Base-by-base conservation (phyloP, 2,329 filamentous ascomycete species). In the Talaromyces islandicus region DNA sequence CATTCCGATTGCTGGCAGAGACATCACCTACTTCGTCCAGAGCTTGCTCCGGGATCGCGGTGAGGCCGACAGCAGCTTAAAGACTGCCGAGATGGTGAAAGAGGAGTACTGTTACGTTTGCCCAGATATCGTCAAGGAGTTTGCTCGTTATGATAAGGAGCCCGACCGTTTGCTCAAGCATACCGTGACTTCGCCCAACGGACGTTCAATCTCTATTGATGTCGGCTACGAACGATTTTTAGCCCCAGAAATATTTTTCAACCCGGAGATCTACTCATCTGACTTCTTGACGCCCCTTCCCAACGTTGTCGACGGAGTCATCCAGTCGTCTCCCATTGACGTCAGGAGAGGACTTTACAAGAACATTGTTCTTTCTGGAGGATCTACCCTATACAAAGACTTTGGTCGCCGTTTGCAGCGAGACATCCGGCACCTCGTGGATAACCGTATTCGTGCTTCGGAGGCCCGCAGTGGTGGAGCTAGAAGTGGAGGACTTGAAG, bases 231-330 rank as follows among this genome's bases (percentile, higher is more conserved):
- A 99, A 77, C 90, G 94, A 35, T 99, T 99, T 83, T 83, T 99
- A 62, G 94, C 94, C 2, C 95, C 95, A 25, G 94, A 99, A 77
- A 99, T 99, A 72, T 99, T 99, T 80, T 99, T 99, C 86, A 99
- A 99, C 78, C 94, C 94, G 30, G 94, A 99, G 80, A 99, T 99
- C 71, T 97, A 97, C 83, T 96, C 91, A 63, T 97, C 93, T 66
- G 94, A 99, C 74, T 99, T 99, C 81, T 81, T 99, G 66, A 99
- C 94, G 12, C 94, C 94, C 14, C 85, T 99, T 9, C 94, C 94
- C 25, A 90, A 85, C 56, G 94, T 99, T 56, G 95, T 99, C 63
- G 94, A 99, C 73, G 89, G 89, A 60, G 94, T 97, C 64, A 99
- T 99, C 69, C 94, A 99, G 78, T 93, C 92, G 60, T 96, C 93